Evolutionary conservation across 306 rosid genomes (phyloP).

Genomic region (Bauhinia variegata): DNA sequence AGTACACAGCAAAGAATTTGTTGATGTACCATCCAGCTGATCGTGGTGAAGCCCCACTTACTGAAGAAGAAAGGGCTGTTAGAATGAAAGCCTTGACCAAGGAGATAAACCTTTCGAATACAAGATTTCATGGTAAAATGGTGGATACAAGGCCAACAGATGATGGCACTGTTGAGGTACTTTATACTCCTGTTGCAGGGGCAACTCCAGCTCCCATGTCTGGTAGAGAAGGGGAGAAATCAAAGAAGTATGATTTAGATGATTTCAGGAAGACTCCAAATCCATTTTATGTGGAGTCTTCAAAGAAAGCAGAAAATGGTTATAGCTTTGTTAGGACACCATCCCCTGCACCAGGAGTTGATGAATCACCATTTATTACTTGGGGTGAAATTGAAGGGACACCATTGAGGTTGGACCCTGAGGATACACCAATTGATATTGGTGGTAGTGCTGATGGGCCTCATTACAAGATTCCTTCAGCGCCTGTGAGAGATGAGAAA

Average conservation of each 20-base stretch:
- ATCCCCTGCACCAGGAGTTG: conserved; percentile 91
- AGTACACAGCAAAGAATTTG: conserved; percentile 76
- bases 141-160: conserved; percentile 80
- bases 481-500: conserved; percentile 78
- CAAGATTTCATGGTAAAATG: conserved; percentile 79
- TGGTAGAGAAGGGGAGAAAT: conserved; percentile 70
- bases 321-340: conserved; percentile 88
- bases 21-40: conserved; percentile 96
- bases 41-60: conserved; percentile 82
- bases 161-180: conserved; percentile 72
- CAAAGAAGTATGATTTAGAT: conserved; percentile 93
- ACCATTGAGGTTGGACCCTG: conserved; percentile 83
- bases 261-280: conserved; percentile 92
- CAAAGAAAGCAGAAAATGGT: conserved; percentile 80
- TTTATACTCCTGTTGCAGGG: conserved; percentile 81
- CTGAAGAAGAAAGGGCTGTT: conserved; percentile 72
- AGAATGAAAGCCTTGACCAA: conserved; percentile 80
- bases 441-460: conserved; percentile 91
- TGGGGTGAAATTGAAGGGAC: conserved; percentile 99
- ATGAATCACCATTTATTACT: conserved; percentile 87
- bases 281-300: conserved; percentile 78
- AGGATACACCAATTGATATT: conserved; percentile 84
- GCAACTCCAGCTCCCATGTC: conserved; percentile 64
- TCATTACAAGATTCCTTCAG: conserved; percentile 76
- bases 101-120: conserved; percentile 66